Conservation (phyloP, 2,329 filamentous ascomycete genomes). For the Pseudocercospora fuligena region DNA sequence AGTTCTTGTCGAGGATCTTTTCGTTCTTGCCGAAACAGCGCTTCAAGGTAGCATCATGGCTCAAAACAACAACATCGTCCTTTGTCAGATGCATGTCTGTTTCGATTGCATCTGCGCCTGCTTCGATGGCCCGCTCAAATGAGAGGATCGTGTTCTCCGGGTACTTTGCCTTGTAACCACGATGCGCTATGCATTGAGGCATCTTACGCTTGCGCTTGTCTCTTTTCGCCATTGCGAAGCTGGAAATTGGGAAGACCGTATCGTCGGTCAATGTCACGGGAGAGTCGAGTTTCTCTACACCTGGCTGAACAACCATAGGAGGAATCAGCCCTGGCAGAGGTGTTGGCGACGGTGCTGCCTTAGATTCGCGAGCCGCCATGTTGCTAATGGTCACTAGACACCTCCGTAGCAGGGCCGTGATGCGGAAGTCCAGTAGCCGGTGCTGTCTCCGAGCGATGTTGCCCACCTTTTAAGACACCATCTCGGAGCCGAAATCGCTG, state of each 20-base stretch:
- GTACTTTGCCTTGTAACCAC: slow-evolving; percentile 75
- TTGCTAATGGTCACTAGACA: slow-evolving; percentile 1
- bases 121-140: slow-evolving; percentile 73
- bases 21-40: slow-evolving; percentile 80
- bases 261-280: slow-evolving; percentile 32
- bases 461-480: neutral
- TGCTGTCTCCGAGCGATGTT: neutral
- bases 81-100: slow-evolving; percentile 83
- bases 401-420: slow-evolving; percentile 11
- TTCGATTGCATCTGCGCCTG: slow-evolving; percentile 81
- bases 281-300: slow-evolving; percentile 36
- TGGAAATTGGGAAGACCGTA: slow-evolving; percentile 31
- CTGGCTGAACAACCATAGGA: slow-evolving; percentile 38
- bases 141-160: slow-evolving; percentile 88
- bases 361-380: neutral
- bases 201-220: slow-evolving; percentile 43
- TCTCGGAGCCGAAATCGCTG: neutral
- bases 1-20: slow-evolving; percentile 76
- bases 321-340: slow-evolving; percentile 29
- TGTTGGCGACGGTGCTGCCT: slow-evolving; percentile 12
- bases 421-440: neutral
- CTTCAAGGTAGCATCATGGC: slow-evolving; percentile 71
- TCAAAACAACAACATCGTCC: slow-evolving; percentile 81
- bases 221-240: slow-evolving; percentile 30
- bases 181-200: slow-evolving; percentile 75